Evolutionary conservation across 352 stramenopile genomes (phyloP).

Genomic region (Elongisporangium anandrum): DNA sequence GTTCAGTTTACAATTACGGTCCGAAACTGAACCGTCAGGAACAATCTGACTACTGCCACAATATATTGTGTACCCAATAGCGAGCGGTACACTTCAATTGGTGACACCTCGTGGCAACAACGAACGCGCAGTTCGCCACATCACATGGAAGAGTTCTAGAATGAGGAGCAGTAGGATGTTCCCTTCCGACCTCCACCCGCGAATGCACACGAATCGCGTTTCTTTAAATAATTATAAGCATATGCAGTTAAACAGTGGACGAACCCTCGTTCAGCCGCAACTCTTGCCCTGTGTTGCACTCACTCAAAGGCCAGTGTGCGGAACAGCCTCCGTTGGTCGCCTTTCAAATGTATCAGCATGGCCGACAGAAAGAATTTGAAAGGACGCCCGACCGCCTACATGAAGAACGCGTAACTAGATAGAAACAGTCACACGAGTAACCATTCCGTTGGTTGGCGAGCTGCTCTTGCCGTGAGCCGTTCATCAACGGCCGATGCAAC

Average conservation of each 20-base stretch:
- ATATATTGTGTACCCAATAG: background rate
- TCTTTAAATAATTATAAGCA: background rate
- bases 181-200: background rate
- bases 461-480: background rate
- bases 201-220: background rate
- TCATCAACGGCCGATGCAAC: background rate
- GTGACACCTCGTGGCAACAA: background rate
- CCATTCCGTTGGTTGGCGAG: background rate
- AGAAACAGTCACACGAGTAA: background rate
- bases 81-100: background rate
- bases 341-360: background rate
- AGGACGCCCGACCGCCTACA: background rate
- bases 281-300: background rate
- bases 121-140: background rate
- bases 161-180: background rate
- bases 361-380: background rate
- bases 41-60: background rate
- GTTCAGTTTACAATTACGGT: background rate
- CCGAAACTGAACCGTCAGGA: background rate
- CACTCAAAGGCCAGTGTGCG: background rate
- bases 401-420: background rate
- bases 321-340: background rate
- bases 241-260: background rate
- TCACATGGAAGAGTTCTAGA: background rate
- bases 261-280: background rate